Evolutionary conservation across 2,329 filamentous ascomycete genomes (phyloP).

Genomic region (Penicillium italicum): DNA sequence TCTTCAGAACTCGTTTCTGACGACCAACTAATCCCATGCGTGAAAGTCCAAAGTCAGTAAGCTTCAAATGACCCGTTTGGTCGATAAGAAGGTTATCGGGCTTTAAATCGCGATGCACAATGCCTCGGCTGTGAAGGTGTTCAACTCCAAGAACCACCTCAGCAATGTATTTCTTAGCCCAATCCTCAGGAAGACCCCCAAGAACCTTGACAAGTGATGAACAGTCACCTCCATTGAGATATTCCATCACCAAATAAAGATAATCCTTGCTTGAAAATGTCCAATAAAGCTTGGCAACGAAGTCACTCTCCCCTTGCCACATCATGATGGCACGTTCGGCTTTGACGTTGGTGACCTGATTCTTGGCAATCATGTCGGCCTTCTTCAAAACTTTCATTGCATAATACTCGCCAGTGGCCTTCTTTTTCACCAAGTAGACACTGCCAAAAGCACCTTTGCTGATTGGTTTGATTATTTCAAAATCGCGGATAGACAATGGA

Average conservation of each 20-base stretch:
- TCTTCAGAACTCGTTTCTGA: conserved; percentile 86
- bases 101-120: conserved; percentile 95
- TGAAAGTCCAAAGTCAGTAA: conserved; percentile 96
- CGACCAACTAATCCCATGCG: conserved; percentile 95
- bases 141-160: conserved; percentile 97
- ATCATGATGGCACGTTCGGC: conserved; percentile 99
- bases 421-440: conserved; percentile 97
- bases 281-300: conserved; percentile 98
- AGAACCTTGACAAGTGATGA: conserved; percentile 94
- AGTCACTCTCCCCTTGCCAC: conserved; percentile 99
- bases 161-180: conserved; percentile 95
- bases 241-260: conserved; percentile 98
- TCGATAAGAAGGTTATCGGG: conserved; percentile 97
- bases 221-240: conserved; percentile 94
- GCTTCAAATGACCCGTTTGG: conserved; percentile 90
- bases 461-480: conserved; percentile 98
- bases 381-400: conserved; percentile 99
- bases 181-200: conserved; percentile 88
- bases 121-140: conserved; percentile 87
- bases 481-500: conserved; percentile 96
- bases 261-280: conserved; percentile 99
- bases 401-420: conserved; percentile 96
- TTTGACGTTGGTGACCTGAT: conserved; percentile 98
- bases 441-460: conserved; percentile 98
- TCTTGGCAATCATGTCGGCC: conserved; percentile 99